Base-by-base conservation (phyloP, 2,329 filamentous ascomycete genomes). In the Hypoxylon sp. region DNA sequence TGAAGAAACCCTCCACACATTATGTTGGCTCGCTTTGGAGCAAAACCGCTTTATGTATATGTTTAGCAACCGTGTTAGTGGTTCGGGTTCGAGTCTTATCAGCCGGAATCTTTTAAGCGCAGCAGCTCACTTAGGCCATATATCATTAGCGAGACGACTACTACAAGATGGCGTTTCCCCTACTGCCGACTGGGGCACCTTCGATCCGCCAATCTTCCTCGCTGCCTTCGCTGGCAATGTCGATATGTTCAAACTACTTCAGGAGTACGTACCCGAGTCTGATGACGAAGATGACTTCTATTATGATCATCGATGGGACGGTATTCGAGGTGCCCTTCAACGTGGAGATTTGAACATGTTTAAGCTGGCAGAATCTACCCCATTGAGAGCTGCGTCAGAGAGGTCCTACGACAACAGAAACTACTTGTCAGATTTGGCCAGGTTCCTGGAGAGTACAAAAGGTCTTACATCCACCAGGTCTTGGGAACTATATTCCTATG, bases 231-330 rank as follows among this genome's bases (percentile, higher is more conserved):
- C 55, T 30, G 41, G 55, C 19, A 59, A 59, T 49, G 14, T 17
- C n/a, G 55, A 48, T 14, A 59, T 59, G 55, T n/a, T 59, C 9
- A 36, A 38, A 9, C 30, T 59, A 17, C 34, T 59, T 17, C 43
- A 38, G 14, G 30, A 49, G 34, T 9, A 36, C 14, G 10, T 36
- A 5, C 45, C 32, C 10, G 43, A 59, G 10, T 36, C 38, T 11
- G 28, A 59, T 21, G 14, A 25, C 23, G 14, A 23, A 23, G 17
- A 30, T 2, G 28, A 30, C 28, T 30, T 30, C 28, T 30, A 30
- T 36, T 59, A 11, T 21, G n/a, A 45, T 32, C n/a, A 2, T 17
- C 25, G 36, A 14, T 28, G 21, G 25, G 32, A 36, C 13, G 19
- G 41, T 14, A 19, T 34, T 14, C 28, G 32, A 49, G 55, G 43